A percentile compares a stretch with the other conserved stretches of the same genome.
These are phyloP conservation scores for Colletotrichum viniferum DNA, from an alignment of 2,329 filamentous ascomycete genomes.

Conservation along the genomic window DNA sequence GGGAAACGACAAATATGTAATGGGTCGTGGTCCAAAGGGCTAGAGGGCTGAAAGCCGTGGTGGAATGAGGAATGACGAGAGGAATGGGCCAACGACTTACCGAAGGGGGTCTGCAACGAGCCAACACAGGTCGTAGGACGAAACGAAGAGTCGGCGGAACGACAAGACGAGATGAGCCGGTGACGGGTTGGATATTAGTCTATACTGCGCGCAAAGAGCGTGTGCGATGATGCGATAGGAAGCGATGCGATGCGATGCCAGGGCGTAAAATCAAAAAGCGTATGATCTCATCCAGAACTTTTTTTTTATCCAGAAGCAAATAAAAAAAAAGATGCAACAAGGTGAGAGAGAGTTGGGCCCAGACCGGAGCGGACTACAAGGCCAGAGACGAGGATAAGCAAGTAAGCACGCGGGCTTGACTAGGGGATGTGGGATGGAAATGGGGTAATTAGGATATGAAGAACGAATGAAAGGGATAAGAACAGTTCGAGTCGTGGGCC, in stretches of 20 bases:
- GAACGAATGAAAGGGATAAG: conserved; percentile 15
- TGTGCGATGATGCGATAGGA: not conserved
- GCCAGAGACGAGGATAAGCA: not conserved
- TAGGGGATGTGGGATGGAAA: not conserved
- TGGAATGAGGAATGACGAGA: conserved; percentile 17
- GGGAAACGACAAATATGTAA: conserved; percentile 3
- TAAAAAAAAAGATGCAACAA: conserved; percentile 1
- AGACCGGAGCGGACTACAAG: not conserved
- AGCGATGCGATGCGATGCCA: not conserved
- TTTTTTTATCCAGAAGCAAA: conserved; percentile 14
- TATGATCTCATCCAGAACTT: conserved; percentile 22
- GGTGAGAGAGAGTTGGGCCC: conserved; percentile 1
- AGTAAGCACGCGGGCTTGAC: not conserved
- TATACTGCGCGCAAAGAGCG: conserved; percentile 4
- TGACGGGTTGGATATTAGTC: conserved; percentile 12
- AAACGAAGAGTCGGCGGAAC: not conserved
- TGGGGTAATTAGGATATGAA: conserved; percentile 14
- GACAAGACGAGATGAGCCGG: not conserved
- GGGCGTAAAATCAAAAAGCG: conserved; percentile 9
- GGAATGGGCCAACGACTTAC: conserved; percentile 12
- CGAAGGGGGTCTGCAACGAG: not conserved
- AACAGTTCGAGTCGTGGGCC: not conserved
- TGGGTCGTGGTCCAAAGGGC: not conserved
- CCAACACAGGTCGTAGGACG: not conserved
- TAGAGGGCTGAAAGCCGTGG: not conserved